phyloP scores from a whole-genome alignment of 2,329 filamentous ascomycete genomes.

The Mollisia scopiformis region DNA sequence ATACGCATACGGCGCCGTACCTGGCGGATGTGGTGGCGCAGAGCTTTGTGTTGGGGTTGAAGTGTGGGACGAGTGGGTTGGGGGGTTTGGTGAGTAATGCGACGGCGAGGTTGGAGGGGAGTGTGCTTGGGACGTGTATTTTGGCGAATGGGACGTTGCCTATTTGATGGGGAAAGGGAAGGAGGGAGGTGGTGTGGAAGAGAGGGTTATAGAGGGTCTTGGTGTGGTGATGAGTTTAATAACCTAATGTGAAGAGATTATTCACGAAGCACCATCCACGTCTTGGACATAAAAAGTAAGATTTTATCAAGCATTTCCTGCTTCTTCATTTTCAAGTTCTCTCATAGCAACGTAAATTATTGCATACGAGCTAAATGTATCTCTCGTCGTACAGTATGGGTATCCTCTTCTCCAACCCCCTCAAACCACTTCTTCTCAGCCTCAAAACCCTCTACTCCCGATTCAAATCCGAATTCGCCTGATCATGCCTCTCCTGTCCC shows the following conservation, averaged over 20 bases:
- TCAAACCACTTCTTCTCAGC: too few species aligned
- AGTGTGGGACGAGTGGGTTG: constrained; percentile 24
- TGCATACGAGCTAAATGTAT: too few species aligned
- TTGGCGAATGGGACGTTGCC: constrained; percentile 21
- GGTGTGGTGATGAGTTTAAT: not conserved
- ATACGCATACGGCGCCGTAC: constrained; percentile 59
- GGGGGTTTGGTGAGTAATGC: constrained; percentile 21
- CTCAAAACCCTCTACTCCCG: too few species aligned
- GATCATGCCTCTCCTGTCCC: not conserved
- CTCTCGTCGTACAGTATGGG: too few species aligned
- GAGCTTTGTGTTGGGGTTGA: constrained; percentile 46
- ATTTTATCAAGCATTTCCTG: too few species aligned
- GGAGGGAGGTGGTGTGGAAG: not conserved
- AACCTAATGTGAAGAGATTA: too few species aligned
- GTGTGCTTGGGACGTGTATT: constrained; percentile 22
- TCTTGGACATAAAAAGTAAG: too few species aligned
- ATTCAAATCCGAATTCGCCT: not conserved
- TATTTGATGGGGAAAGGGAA: constrained; percentile 6
- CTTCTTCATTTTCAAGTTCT: too few species aligned
- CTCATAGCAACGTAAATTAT: too few species aligned
- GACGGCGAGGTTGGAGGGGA: constrained; percentile 21
- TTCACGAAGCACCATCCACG: too few species aligned
- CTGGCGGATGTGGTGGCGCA: constrained; percentile 56
- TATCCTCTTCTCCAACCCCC: too few species aligned
- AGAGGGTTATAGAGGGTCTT: not conserved